Evolutionary conservation across 2,329 filamentous ascomycete genomes (phyloP).

Genomic region (Coniochaeta sp.): DNA sequence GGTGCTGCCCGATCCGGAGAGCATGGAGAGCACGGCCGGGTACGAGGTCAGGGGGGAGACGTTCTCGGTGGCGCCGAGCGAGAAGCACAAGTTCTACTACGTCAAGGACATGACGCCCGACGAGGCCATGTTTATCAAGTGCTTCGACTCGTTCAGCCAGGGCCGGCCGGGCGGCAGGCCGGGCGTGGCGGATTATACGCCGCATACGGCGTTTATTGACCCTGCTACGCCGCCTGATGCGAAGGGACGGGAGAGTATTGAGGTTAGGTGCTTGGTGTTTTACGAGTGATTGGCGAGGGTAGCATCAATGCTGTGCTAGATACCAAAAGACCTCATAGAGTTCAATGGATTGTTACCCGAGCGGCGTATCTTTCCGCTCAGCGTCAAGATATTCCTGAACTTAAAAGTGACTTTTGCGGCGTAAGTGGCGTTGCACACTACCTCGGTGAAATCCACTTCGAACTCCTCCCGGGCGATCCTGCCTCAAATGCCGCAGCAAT

Average conservation of each 20-base stretch:
- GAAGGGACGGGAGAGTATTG: slow-evolving; percentile 49
- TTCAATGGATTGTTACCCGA: no score
- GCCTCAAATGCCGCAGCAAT: not conserved
- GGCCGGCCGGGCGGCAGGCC: slow-evolving; percentile 23
- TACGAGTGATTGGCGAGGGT: slow-evolving; percentile 33
- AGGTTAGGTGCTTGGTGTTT: slow-evolving; percentile 56
- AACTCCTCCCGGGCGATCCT: not conserved
- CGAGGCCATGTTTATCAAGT: slow-evolving; percentile 43
- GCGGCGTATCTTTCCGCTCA: not conserved
- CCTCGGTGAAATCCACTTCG: not conserved
- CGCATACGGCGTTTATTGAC: slow-evolving; percentile 50
- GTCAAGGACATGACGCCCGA: slow-evolving; percentile 58
- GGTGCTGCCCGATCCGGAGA: slow-evolving; percentile 38
- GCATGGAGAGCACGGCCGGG: slow-evolving; percentile 42
- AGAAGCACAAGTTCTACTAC: slow-evolving; percentile 56
- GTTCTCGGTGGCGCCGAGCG: slow-evolving; percentile 48
- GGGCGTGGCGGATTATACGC: slow-evolving; percentile 38
- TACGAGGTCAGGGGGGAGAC: slow-evolving; percentile 59
- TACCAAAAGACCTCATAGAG: not conserved
- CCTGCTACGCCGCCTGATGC: slow-evolving; percentile 42
- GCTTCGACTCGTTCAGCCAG: slow-evolving; percentile 41
- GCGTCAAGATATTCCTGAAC: not conserved
- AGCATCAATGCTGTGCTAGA: not conserved
- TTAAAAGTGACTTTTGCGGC: not conserved
- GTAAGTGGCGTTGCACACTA: not conserved